Evolutionary conservation across 2,329 filamentous ascomycete genomes (phyloP), one percentile per base, ranked within the genome.

Genomic region (Diaporthe longicolla): DNA sequence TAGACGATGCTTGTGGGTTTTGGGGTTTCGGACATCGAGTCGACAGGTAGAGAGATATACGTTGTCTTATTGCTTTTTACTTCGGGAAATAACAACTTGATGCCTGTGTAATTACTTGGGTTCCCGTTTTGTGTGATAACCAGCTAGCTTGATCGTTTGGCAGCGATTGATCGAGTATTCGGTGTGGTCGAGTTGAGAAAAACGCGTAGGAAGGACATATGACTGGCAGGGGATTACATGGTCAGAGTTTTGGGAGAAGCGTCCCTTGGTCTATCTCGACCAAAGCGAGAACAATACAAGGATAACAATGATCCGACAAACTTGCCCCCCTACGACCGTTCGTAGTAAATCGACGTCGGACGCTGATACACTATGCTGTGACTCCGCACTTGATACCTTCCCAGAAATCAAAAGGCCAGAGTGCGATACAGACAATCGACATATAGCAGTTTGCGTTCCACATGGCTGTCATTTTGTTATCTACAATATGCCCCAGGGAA

Each of bases 401-500:
- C 4, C 19, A 1, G 32, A 6, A 8, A 7, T 65, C 6, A 52
- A 7, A 21, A 2, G 45, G 21, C 7, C 13, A 52, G 45, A 24
- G 2, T 4, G 45, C 15, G n/a, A 54, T 3, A 21, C 9, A 26
- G 52, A 8, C n/a, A 32, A n/a, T 43, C 21, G 43, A 45, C 40
- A 19, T 54, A 10, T 48, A 6, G n/a, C 45, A 40, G 37, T 17
- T 63, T 21, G 17, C 69, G 63, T 43, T 52, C 32, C 57, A 63
- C 45, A 71, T 71, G 45, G 57, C 57, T 63, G 58, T 52, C 45
- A 61, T 52, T 52, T 71, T 52, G 32, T 21, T 52, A 63, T 71
- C 57, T 71, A 63, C 69, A 63, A 71, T 57, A 54, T 32, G n/a
- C 57, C 57, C 43, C 7, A 21, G 7, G 21, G 48, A 43, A 9